Conservation (phyloP, 768 basidiomycete genomes). For the Pulveroboletus sp. region DNA sequence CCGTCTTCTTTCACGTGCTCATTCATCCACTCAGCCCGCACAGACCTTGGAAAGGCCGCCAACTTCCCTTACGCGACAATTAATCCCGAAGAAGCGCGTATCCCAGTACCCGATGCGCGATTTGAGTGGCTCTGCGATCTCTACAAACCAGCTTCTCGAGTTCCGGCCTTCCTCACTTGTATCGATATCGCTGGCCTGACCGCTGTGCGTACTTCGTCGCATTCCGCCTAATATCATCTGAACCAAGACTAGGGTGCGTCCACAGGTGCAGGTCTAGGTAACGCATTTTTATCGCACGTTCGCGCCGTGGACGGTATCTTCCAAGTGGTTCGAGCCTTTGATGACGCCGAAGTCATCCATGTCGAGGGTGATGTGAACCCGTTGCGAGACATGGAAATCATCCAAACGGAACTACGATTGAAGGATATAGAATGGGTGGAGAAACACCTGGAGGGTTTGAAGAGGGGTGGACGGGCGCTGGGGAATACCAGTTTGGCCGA, state of each 20-base stretch:
- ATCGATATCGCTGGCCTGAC: constrained; percentile 99
- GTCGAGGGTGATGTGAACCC: constrained; percentile 99
- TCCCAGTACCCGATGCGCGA: constrained; percentile 89
- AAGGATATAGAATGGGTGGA: constrained; percentile 99
- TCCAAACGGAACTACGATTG: constrained; percentile 85
- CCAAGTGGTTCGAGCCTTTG: constrained; percentile 96
- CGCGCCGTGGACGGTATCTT: constrained; percentile 99
- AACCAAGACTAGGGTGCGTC: constrained; percentile 70
- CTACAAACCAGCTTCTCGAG: constrained; percentile 84
- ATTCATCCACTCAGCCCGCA: constrained; percentile 3
- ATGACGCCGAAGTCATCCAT: constrained; percentile 98
- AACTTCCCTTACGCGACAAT: constrained; percentile 97
- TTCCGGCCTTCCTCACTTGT: constrained; percentile 94
- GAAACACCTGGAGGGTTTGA: constrained; percentile 76
- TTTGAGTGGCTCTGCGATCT: constrained; percentile 91
- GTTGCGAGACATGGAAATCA: constrained; percentile 94
- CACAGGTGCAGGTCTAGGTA: constrained; percentile 96
- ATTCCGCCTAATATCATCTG: constrained; percentile 10
- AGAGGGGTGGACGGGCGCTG: constrained; percentile 66
- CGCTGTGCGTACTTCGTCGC: constrained; percentile 52
- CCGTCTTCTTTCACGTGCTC: constrained; percentile 17
- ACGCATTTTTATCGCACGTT: constrained; percentile 95
- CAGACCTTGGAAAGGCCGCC: constrained; percentile 88
- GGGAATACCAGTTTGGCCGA: constrained; percentile 80
- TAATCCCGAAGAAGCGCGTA: constrained; percentile 92